A percentile compares a stretch with the other conserved stretches of the same genome.
phyloP scores from a whole-genome alignment of 352 stramenopile species.

The Phytophthora litchii region DNA sequence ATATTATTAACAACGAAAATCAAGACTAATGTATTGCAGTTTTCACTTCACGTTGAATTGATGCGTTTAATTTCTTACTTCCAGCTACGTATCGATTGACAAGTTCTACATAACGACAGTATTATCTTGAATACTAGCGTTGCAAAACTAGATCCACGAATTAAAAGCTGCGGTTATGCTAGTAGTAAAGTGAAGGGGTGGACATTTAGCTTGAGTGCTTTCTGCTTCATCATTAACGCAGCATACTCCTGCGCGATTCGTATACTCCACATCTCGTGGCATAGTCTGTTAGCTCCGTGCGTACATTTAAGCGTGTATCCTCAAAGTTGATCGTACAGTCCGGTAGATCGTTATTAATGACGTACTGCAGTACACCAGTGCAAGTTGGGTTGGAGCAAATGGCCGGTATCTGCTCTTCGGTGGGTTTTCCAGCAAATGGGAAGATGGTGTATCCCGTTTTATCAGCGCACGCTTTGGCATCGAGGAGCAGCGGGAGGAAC shows the following conservation, averaged over 20 bases:
- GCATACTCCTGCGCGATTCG: constrained; percentile 26
- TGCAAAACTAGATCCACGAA: too few relatives aligned
- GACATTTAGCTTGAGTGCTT: too few relatives aligned
- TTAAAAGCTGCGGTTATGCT: too few relatives aligned
- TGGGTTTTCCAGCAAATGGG: constrained; percentile 34
- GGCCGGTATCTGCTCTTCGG: constrained; percentile 19
- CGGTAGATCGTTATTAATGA: constrained; percentile 30
- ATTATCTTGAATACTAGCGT: too few relatives aligned
- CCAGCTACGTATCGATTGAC: too few relatives aligned
- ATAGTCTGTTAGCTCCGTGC: constrained; percentile 27
- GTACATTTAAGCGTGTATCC: constrained; percentile 31
- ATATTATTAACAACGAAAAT: constrained; percentile 34
- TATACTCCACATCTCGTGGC: constrained; percentile 28
- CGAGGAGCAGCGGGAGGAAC: constrained; percentile 30
- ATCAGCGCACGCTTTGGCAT: constrained; percentile 34
- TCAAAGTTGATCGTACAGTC: constrained; percentile 44
- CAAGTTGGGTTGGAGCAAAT: constrained; percentile 41
- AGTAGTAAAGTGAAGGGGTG: too few relatives aligned
- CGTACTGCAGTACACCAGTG: constrained; percentile 26
- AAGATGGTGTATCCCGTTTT: constrained; percentile 22
- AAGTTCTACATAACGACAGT: too few relatives aligned
- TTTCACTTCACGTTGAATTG: not conserved
- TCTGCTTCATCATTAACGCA: too few relatives aligned
- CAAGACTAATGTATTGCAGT: constrained; percentile 23
- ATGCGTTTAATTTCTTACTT: too few relatives aligned